These are phyloP conservation scores for Cicer arietinum DNA, from an alignment of 306 rosid genomes.

Conservation along the genomic window DNA sequence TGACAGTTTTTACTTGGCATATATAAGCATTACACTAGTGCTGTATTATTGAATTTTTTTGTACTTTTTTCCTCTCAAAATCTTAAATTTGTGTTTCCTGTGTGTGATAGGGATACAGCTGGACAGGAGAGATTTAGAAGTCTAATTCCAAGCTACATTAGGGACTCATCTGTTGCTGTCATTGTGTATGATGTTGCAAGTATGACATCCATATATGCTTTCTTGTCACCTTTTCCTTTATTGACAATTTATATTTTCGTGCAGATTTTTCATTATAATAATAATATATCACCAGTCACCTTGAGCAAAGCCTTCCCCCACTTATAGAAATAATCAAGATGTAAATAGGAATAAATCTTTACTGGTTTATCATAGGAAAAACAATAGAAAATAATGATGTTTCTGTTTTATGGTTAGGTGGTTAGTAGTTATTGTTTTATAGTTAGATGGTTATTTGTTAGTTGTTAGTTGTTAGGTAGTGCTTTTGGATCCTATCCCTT, in stretches of 20 bases:
- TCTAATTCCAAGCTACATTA: constrained; percentile 72
- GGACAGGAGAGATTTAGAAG: constrained; percentile 76
- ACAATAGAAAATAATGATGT: too few relatives aligned
- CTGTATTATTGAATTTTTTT: neutral
- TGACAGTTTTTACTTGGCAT: constrained; percentile 10
- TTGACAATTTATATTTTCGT: constrained; percentile 23
- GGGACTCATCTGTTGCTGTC: constrained; percentile 74
- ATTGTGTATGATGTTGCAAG: constrained; percentile 68
- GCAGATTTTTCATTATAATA: constrained; percentile 10
- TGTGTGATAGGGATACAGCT: constrained; percentile 63
- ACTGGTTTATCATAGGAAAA: too few relatives aligned
- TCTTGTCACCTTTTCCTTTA: constrained; percentile 37
- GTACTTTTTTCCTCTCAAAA: constrained; percentile 7
- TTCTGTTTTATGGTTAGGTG: too few relatives aligned
- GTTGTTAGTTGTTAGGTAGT: too few relatives aligned
- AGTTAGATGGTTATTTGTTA: too few relatives aligned
- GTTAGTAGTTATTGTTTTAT: too few relatives aligned
- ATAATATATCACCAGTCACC: constrained; percentile 1
- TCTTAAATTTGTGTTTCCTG: constrained; percentile 22
- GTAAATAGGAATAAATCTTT: too few relatives aligned
- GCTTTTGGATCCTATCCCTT: too few relatives aligned
- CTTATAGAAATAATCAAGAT: too few relatives aligned
- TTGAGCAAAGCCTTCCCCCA: neutral
- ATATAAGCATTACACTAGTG: neutral
- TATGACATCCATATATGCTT: constrained; percentile 45